A percentile compares a stretch with the other conserved stretches of the same genome.
phyloP scores from a whole-genome alignment of 75 land plant genomes.

The Pinus taeda region DNA sequence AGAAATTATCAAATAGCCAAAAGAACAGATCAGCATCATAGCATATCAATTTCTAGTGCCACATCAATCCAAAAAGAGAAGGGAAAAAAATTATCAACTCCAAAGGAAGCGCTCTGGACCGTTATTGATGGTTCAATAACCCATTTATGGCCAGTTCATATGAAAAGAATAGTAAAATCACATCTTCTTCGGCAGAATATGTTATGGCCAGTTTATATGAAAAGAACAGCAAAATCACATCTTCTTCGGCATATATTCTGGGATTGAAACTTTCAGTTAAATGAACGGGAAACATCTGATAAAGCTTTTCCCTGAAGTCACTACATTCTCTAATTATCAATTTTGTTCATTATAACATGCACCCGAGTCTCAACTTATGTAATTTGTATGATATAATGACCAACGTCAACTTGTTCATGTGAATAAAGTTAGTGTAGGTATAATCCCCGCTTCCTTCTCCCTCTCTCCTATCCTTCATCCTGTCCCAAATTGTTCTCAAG shows the following conservation, averaged over 20 bases:
- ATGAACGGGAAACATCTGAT: not conserved
- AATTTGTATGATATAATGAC: not conserved
- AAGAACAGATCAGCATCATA: constrained; percentile 14
- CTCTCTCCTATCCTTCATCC: too few species aligned
- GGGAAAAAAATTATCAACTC: not conserved
- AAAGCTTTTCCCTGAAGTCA: not conserved
- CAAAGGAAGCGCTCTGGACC: not conserved
- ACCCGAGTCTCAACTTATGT: not conserved
- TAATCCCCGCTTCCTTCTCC: too few species aligned
- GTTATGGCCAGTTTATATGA: not conserved
- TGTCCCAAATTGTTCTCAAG: too few species aligned
- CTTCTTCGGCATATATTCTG: not conserved
- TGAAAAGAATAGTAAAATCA: not conserved
- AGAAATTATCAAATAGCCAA: not conserved
- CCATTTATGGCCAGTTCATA: not conserved
- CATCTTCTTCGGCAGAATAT: not conserved
- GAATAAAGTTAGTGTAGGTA: too few species aligned
- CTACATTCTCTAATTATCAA: not conserved
- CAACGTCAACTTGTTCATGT: too few species aligned
- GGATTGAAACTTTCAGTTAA: not conserved
- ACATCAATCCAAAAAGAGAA: not conserved
- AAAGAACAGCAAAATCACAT: not conserved
- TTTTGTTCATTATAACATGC: not conserved
- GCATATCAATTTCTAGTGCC: not conserved
- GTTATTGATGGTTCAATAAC: not conserved